These are phyloP conservation scores for Kwoniella shandongensis DNA, from an alignment of 768 basidiomycete species.

Conservation along the genomic window DNA sequence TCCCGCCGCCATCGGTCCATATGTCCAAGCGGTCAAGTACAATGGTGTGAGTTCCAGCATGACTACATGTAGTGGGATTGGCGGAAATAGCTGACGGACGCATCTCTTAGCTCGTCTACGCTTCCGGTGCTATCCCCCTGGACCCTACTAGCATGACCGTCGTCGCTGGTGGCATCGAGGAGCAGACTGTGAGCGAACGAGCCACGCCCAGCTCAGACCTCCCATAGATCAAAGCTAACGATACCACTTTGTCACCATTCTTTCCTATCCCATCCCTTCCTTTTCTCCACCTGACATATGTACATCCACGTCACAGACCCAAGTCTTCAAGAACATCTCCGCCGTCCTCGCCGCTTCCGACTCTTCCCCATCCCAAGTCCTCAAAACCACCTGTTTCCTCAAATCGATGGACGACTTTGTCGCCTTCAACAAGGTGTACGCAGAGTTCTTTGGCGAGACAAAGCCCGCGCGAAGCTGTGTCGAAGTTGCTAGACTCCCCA, in stretches of 20 bases:
- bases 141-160: slow-evolving; percentile 70
- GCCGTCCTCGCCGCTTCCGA: slow-evolving; percentile 80
- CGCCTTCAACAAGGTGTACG: slow-evolving; percentile 77
- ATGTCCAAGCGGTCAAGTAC: slow-evolving; percentile 69
- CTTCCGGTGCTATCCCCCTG: slow-evolving; percentile 84
- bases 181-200: slow-evolving; percentile 65
- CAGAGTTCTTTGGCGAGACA: slow-evolving; percentile 79
- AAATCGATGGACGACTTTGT: slow-evolving; percentile 90
- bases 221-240: background rate
- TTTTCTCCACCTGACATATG: background rate
- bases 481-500: slow-evolving; percentile 77
- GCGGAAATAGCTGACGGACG: background rate
- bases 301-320: slow-evolving; percentile 56
- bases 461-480: slow-evolving; percentile 92
- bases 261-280: background rate
- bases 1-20: slow-evolving; percentile 60
- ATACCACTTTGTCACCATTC: background rate
- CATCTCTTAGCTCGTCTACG: slow-evolving; percentile 64
- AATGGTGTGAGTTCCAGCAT: slow-evolving; percentile 59
- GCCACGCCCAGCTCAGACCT: background rate
- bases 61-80: background rate
- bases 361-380: slow-evolving; percentile 73
- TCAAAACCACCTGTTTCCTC: slow-evolving; percentile 93
- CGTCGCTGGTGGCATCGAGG: slow-evolving; percentile 72
- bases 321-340: slow-evolving; percentile 81